Base-by-base conservation (phyloP, 2,329 filamentous ascomycete genomes). In the Amauroascus verrucosus region DNA sequence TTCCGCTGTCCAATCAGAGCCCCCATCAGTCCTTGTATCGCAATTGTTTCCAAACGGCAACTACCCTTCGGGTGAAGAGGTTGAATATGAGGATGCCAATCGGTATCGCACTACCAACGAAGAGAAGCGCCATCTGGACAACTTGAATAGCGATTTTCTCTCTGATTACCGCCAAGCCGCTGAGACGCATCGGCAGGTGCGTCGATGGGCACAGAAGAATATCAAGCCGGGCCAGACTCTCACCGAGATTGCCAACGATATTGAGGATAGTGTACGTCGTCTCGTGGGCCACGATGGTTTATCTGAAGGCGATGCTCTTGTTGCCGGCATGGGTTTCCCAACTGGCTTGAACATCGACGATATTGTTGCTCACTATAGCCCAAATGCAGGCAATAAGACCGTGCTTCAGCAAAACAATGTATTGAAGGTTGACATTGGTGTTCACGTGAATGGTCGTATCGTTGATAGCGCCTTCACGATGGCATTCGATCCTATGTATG, bases 391-490 rank as follows among this genome's bases (percentile, higher is more conserved):
- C 63, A 84, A 82, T 68, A 87, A 88, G 66, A 79, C 85, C 62
- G 70, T 89, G 32, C 73, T 93, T 55, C 75, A 85, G 64, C 68
- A 83, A 57, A 78, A 81, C 57, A 86, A 94, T 65, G 86, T 94
- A 33, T 79, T 91, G 77, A 90, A 88, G 69, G 82, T 90, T 6
- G 86, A 91, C 63, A 86, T 89, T 63, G 86, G 86, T 47, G 86
- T 90, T 28, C 86, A 91, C 65, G 78, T 90, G 63, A 86, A 85
- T 63, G 86, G 86, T 3, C 78, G 82, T 60, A 91, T 90, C 64
- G 85, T 90, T 54, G 86, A 91, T 72, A 86, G 82, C 59, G 86
- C 86, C 5, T 91, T 89, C 65, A 90, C 86, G 8, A 75, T 90
- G 69, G 77, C 85, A 0, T 90, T 87, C 64, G 83, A 90, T 62